phyloP scores from a whole-genome alignment of 176 grass and related monocot genomes.

The Olyra latifolia region DNA sequence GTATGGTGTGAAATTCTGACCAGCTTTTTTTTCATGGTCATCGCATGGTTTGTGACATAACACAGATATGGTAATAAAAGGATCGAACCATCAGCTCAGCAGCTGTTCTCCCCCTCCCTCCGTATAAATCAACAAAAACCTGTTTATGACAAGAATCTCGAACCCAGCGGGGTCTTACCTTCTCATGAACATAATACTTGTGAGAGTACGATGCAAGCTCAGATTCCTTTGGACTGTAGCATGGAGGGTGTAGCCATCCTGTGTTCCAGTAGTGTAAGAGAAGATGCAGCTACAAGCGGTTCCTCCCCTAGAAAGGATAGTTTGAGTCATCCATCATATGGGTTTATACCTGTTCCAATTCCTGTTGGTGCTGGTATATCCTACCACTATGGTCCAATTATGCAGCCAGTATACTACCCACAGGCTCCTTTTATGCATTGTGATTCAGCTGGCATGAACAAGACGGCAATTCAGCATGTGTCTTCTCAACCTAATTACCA shows the following conservation, averaged over 20 bases:
- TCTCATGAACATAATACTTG: slow-evolving; percentile 32
- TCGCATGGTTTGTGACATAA: slow-evolving; percentile 24
- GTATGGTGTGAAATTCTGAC: slow-evolving; percentile 18
- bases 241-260: slow-evolving; percentile 31
- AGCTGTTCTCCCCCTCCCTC: slow-evolving; percentile 41
- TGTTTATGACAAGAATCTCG: slow-evolving; percentile 44
- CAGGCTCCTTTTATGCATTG: slow-evolving; percentile 50
- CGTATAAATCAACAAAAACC: slow-evolving; percentile 28
- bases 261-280: slow-evolving; percentile 48
- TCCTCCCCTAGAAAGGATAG: slow-evolving; percentile 47
- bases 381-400: slow-evolving; percentile 61
- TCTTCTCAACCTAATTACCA: slow-evolving; percentile 43
- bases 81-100: slow-evolving; percentile 46
- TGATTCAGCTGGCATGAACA: slow-evolving; percentile 42
- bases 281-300: slow-evolving; percentile 48
- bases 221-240: slow-evolving; percentile 42
- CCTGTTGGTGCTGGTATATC: slow-evolving; percentile 60
- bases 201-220: slow-evolving; percentile 36
- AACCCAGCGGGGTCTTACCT: slow-evolving; percentile 30
- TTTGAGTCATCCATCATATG: slow-evolving; percentile 49
- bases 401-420: slow-evolving; percentile 68
- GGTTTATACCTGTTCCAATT: slow-evolving; percentile 74
- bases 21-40: slow-evolving; percentile 26
- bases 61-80: slow-evolving; percentile 80
- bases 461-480: slow-evolving; percentile 41